Percentiles rank a stretch among this genome's conserved stretches.
Evolutionary conservation across 1,284 basidiomycete genomes (phyloP).

Genomic region (Naganishia sp.): DNA sequence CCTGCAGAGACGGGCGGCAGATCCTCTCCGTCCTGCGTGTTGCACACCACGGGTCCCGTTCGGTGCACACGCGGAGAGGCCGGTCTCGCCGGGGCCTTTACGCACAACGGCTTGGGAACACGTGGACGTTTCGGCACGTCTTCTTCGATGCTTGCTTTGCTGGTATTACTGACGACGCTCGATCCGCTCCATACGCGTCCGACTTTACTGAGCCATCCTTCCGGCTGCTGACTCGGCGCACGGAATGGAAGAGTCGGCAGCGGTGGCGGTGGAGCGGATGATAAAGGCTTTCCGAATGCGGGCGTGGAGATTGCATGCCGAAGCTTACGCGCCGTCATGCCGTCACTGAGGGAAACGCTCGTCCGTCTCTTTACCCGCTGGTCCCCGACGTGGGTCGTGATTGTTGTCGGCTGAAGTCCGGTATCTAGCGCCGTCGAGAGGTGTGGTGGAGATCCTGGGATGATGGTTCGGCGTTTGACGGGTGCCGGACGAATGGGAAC

Average conservation of each 20-base stretch:
- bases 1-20: constrained; percentile 44
- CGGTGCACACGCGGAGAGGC: constrained; percentile 45
- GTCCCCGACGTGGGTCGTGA: constrained; percentile 10
- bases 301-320: constrained; percentile 32
- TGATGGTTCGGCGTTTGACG: constrained; percentile 8
- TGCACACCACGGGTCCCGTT: constrained; percentile 48
- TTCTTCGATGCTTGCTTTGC: constrained; percentile 19
- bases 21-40: constrained; percentile 49
- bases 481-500: neutral
- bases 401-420: constrained; percentile 9
- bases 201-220: constrained; percentile 30
- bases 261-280: neutral
- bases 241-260: constrained; percentile 8
- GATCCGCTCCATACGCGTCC: constrained; percentile 32
- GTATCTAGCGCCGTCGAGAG: constrained; percentile 8
- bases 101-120: constrained; percentile 9
- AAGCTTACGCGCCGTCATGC: constrained; percentile 24
- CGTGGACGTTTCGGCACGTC: constrained; percentile 8
- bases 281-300: neutral
- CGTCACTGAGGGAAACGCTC: constrained; percentile 5
- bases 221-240: constrained; percentile 1
- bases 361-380: neutral
- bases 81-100: constrained; percentile 24
- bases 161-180: constrained; percentile 30
- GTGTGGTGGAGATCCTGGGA: constrained; percentile 19